Percentiles rank a stretch among this genome's conserved stretches.
These are phyloP conservation scores for Blastomyces emzantsi DNA, from an alignment of 2,329 filamentous ascomycete genomes.

Conservation along the genomic window DNA sequence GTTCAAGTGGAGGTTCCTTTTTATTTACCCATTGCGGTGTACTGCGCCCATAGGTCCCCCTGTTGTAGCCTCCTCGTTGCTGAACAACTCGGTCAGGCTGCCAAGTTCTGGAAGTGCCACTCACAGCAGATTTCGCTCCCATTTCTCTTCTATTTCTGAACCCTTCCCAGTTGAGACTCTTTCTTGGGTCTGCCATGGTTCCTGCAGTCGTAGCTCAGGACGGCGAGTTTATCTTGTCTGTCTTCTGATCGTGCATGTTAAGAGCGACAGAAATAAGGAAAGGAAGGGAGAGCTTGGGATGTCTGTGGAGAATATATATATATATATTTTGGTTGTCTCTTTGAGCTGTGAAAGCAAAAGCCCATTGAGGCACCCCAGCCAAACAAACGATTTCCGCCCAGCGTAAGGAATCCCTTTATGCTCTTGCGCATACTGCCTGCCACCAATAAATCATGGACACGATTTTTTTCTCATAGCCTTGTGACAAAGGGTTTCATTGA, in stretches of 20 bases:
- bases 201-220: background rate
- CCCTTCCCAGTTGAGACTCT: slow-evolving; percentile 9
- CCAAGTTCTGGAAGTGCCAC: background rate
- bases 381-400: background rate
- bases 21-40: background rate
- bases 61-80: slow-evolving; percentile 1
- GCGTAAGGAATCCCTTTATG: background rate
- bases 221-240: background rate
- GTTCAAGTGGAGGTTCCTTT: background rate
- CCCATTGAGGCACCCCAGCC: background rate
- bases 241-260: background rate
- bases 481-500: background rate
- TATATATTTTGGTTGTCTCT: background rate
- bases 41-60: too few species aligned
- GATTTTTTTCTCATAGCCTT: background rate
- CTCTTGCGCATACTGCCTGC: background rate
- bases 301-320: background rate
- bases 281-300: background rate
- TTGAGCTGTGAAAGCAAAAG: background rate
- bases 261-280: background rate
- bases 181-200: background rate
- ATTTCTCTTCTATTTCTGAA: background rate
- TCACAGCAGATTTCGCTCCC: slow-evolving; percentile 7
- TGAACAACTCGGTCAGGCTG: background rate
- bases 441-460: background rate